These are phyloP conservation scores for Paramecium biaurelia DNA, from an alignment of 73 alveolate genomes.

Conservation along the genomic window DNA sequence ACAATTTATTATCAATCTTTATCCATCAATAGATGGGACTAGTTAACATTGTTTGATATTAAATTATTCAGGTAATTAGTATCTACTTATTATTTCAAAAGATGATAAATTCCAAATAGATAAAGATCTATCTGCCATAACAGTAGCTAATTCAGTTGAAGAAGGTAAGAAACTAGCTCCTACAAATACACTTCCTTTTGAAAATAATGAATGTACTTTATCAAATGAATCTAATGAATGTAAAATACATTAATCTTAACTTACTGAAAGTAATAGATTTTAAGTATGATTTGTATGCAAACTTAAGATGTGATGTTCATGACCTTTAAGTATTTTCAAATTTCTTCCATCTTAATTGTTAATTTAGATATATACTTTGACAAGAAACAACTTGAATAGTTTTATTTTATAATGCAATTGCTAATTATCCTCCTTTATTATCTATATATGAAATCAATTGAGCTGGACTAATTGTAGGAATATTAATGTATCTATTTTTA, in stretches of 20 bases:
- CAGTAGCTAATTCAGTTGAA: conserved; percentile 28
- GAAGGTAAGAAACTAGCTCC: conserved; percentile 25
- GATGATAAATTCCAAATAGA: conserved; percentile 39
- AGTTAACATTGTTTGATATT: not conserved
- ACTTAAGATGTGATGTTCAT: not conserved
- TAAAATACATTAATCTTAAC: not conserved
- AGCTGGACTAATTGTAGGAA: conserved; percentile 18
- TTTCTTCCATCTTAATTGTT: conserved; percentile 19
- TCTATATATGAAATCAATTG: conserved; percentile 2
- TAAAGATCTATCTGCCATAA: conserved; percentile 1
- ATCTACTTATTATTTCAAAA: conserved; percentile 5
- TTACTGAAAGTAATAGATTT: not conserved
- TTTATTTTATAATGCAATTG: conserved; percentile 11
- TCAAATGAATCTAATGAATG: not conserved
- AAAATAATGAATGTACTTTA: conserved; percentile 34
- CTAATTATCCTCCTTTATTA: conserved; percentile 21
- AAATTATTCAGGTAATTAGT: not conserved
- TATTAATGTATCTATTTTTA: conserved; percentile 29
- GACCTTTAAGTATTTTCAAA: conserved; percentile 2
- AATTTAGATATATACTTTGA: not conserved
- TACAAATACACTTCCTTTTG: not conserved
- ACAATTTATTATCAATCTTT: conserved; percentile 32
- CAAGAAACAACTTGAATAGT: conserved; percentile 36
- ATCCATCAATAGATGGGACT: conserved; percentile 3
- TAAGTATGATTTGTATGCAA: conserved; percentile 2